phyloP scores from a whole-genome alignment of 1,284 basidiomycete genomes.

The Prillingera fragicola region DNA sequence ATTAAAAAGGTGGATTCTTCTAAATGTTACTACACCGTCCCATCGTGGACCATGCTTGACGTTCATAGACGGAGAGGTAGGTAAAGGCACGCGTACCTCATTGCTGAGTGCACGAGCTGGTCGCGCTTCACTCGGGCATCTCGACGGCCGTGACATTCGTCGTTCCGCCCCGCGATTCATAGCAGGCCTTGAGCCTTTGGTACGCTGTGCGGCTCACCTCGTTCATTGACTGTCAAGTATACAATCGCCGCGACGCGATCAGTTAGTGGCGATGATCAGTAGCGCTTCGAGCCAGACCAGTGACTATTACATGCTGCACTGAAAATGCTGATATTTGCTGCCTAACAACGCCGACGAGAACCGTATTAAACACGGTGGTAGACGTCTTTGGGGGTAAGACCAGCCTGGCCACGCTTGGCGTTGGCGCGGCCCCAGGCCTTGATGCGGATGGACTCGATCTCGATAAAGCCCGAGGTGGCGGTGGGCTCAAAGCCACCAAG shows the following conservation, averaged over 20 bases:
- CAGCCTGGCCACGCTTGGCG: constrained; percentile 70
- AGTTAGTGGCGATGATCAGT: not conserved
- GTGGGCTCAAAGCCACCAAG: constrained; percentile 94
- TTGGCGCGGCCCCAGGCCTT: constrained; percentile 66
- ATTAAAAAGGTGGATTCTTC: too few species aligned
- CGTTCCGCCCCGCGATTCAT: too few species aligned
- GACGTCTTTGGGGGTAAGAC: constrained; percentile 68
- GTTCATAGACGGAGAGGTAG: too few species aligned
- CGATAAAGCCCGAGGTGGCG: constrained; percentile 87
- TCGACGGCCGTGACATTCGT: too few species aligned
- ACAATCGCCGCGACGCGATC: not conserved
- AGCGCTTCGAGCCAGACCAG: not conserved
- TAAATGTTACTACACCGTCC: too few species aligned
- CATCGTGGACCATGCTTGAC: too few species aligned
- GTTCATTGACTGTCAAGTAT: not conserved
- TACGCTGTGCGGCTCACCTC: not conserved
- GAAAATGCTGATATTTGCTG: not conserved
- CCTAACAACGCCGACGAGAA: not conserved
- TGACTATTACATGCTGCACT: not conserved
- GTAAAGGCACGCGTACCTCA: too few species aligned
- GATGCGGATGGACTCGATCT: constrained; percentile 89
- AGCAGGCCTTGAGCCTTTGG: too few species aligned
- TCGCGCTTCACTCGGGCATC: too few species aligned
- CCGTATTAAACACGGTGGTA: constrained; percentile 55
- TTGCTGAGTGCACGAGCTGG: too few species aligned